Percentiles rank a stretch among this genome's conserved stretches.
Conservation (phyloP, 2,329 filamentous ascomycete genomes). For the Tolypocladium amazonense region DNA sequence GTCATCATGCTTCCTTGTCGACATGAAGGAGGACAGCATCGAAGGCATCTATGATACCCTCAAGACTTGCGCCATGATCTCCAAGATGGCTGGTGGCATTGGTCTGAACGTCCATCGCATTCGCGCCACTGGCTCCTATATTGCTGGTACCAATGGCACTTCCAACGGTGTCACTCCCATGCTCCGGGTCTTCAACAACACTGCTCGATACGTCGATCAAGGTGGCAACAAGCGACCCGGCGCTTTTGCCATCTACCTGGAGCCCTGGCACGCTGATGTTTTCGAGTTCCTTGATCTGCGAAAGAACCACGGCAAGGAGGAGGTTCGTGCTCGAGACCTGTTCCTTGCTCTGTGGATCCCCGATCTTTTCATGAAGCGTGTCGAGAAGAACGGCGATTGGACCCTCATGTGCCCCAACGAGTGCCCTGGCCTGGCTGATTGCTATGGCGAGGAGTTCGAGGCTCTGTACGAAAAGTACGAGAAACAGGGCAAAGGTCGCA, state of each 20-base stretch:
- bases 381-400: slow-evolving; percentile 94
- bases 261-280: slow-evolving; percentile 97
- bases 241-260: slow-evolving; percentile 96
- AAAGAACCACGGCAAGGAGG: slow-evolving; percentile 99
- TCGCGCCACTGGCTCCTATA: slow-evolving; percentile 94
- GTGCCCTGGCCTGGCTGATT: slow-evolving; percentile 86
- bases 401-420: slow-evolving; percentile 98
- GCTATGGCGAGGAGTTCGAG: slow-evolving; percentile 96
- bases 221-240: slow-evolving; percentile 98
- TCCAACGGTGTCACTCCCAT: slow-evolving; percentile 97
- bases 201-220: slow-evolving; percentile 95
- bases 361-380: slow-evolving; percentile 99
- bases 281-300: slow-evolving; percentile 95
- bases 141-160: slow-evolving; percentile 93
- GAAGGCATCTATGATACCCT: slow-evolving; percentile 98
- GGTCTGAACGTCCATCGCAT: slow-evolving; percentile 95
- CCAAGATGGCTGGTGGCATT: slow-evolving; percentile 97
- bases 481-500: slow-evolving; percentile 73
- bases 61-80: slow-evolving; percentile 99
- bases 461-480: slow-evolving; percentile 91
- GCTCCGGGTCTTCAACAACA: slow-evolving; percentile 99
- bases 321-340: slow-evolving; percentile 89
- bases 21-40: slow-evolving; percentile 99
- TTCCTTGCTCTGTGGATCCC: slow-evolving; percentile 98
- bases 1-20: slow-evolving; percentile 96